Base-by-base conservation (phyloP, 140 eudicot species). In the Oenanthe javanica region DNA sequence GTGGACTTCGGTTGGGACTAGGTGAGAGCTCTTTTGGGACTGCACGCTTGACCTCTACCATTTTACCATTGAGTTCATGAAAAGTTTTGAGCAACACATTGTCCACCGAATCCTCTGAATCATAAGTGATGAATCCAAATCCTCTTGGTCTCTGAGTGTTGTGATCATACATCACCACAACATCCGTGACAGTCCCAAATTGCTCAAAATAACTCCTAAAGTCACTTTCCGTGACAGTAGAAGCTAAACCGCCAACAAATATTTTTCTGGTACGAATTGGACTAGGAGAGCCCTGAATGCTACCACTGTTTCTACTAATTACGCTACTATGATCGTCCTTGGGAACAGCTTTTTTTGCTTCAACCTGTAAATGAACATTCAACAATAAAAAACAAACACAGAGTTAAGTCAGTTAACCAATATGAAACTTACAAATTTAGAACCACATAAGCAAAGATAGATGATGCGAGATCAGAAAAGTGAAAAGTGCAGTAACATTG, bases 151-250 rank as follows among this genome's bases (percentile, higher is more conserved):
- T 77, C 80, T 90, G 92, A 43, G 95, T 90, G 59, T 88, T 88
- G 73, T 90, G 95, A 85, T 90, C 95, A 51, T 90, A 90, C 95
- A 90, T 90, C 79, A 90, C 95, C n/a, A 90, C 95, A 13, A 86
- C 93, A 76, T 89, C 93, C 8, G 91, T 87, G 43, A 89, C 86
- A 7, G 87, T 84, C 64, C 94, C 94, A 59, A 88, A 90, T 71
- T 90, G 91, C 82, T 90, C 95, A 79, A 90, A 90, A 52, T 90
- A 90, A 77, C 40, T 70, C 52, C 82, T 90, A 63, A 90, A 90
- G 78, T 90, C 95, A 27, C 59, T 83, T 75, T 90, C 95, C 0
- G 95, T 88, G 31, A 90, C 92, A 7, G 92, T 90, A 73, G 92
- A 88, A 21, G 95, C 95, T 81, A 90, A 86, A 67, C 95, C 95